Conservation (phyloP, 2,329 filamentous ascomycete genomes). For the Bipolaris cookei region DNA sequence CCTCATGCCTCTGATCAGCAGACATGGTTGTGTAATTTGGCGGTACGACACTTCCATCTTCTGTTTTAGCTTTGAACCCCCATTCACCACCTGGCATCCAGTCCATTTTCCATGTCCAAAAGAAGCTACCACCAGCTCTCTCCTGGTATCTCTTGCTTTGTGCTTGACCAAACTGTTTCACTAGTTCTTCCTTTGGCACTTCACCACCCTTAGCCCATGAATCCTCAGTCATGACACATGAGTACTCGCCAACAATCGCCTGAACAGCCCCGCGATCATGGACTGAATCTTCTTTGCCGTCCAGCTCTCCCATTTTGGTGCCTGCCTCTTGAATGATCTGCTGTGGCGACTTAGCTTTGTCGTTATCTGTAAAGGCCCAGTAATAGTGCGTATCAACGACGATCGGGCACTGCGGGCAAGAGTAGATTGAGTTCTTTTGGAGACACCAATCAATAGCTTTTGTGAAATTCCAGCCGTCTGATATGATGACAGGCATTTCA, state of each 20-base stretch:
- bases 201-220: constrained; percentile 53
- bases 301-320: constrained; percentile 54
- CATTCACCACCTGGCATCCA: constrained; percentile 68
- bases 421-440: constrained; percentile 48
- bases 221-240: constrained; percentile 60
- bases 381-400: constrained; percentile 66
- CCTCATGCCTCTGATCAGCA: constrained; percentile 24
- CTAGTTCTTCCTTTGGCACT: constrained; percentile 49
- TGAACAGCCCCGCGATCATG: constrained; percentile 59
- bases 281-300: constrained; percentile 57
- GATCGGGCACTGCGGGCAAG: constrained; percentile 53
- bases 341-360: constrained; percentile 59
- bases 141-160: constrained; percentile 58
- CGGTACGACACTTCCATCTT: constrained; percentile 50
- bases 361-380: constrained; percentile 62
- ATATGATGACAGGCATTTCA: constrained; percentile 62
- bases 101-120: constrained; percentile 68
- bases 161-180: constrained; percentile 56
- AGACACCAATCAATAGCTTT: constrained; percentile 55
- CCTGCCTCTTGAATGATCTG: constrained; percentile 58
- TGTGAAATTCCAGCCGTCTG: constrained; percentile 63
- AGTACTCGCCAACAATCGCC: constrained; percentile 64
- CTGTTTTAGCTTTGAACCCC: constrained; percentile 63
- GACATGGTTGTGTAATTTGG: constrained; percentile 40
- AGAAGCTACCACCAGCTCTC: constrained; percentile 61